phyloP scores from a whole-genome alignment of 2,329 filamentous ascomycete genomes.

The Ascochyta clinopodiicola region DNA sequence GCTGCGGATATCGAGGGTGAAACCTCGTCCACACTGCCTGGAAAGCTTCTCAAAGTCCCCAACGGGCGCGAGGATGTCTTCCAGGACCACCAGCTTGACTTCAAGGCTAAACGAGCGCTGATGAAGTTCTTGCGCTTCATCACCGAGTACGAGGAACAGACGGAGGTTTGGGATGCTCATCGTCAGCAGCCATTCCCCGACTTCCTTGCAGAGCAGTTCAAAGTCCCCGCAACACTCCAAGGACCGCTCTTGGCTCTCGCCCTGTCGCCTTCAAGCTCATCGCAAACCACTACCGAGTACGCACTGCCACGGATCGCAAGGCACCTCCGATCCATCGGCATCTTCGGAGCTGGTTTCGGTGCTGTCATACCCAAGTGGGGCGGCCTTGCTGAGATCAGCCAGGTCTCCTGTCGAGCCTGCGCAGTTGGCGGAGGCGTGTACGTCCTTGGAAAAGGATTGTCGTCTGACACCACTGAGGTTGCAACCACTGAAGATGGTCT shows the following conservation, averaged over 20 bases:
- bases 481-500: slow-evolving; percentile 32
- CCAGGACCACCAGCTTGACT: slow-evolving; percentile 74
- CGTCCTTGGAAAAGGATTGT: slow-evolving; percentile 76
- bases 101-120: slow-evolving; percentile 80
- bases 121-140: slow-evolving; percentile 97
- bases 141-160: slow-evolving; percentile 70
- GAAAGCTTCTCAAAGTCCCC: slow-evolving; percentile 72
- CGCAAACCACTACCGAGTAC: slow-evolving; percentile 66
- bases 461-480: slow-evolving; percentile 18
- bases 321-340: slow-evolving; percentile 84
- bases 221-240: slow-evolving; percentile 68
- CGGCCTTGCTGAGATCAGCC: slow-evolving; percentile 83
- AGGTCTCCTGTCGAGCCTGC: slow-evolving; percentile 87
- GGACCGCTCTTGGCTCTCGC: slow-evolving; percentile 73
- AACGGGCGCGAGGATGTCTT: slow-evolving; percentile 93
- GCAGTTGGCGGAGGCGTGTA: slow-evolving; percentile 93
- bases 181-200: slow-evolving; percentile 62
- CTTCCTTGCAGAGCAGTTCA: slow-evolving; percentile 64
- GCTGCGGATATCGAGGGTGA: slow-evolving; percentile 36
- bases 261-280: slow-evolving; percentile 67
- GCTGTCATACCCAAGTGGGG: slow-evolving; percentile 94
- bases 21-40: slow-evolving; percentile 7
- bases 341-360: slow-evolving; percentile 87
- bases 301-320: slow-evolving; percentile 77
- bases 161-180: slow-evolving; percentile 64